Evolutionary conservation across 495 filamentous ascomycete species (phyloP), one percentile per base, ranked within the genome.

Genomic region (Hypoxylon fragiforme): DNA sequence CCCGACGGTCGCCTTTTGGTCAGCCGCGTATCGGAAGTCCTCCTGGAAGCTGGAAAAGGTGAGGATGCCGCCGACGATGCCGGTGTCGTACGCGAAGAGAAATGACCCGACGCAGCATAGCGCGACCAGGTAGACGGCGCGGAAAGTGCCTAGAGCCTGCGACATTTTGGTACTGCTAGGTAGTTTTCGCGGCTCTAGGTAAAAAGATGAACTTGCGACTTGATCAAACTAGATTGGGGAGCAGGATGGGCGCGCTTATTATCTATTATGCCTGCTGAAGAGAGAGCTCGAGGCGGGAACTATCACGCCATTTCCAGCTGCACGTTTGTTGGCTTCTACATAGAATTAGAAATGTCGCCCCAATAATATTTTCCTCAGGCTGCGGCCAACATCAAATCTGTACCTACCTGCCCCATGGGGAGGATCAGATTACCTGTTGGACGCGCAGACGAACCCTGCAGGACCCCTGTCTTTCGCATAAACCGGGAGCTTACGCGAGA

Each of bases 51-150:
- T 73, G 7, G 67, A 66, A 7, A 83, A 67, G 8, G 80, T 75
- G 18, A 83, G 70, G 21, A 83, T 77, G 45, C 72, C 73, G 50
- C 81, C 76, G 72, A 83, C 81, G 3, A 84, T 78, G 62, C 79
- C 79, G 7, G 80, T 82, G 56, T 84, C 80, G 68, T 56, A 55
- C 40, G 59, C 63, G 39, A 65, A 63, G 15, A 65, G 51, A 40
- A 66, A 70, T 65, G 64, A 60, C 1, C 64, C 56, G 15, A 42
- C 44, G 30, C 62, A 65, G 42, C 50, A 57, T 19, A 67, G 56
- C 12, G 64, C 48, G 31, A 61, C 61, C 5, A 67, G 49, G 41
- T 62, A 67, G 42, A 44, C 53, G 22, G 64, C 61, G 18, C 64
- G 48, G 21, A 64, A 66, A 16, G 50, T 48, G 9, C 64, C 64